Evolutionary conservation across 2,329 filamentous ascomycete genomes (phyloP), one percentile per base, ranked within the genome.

Genomic region (Colletotrichum karsti): DNA sequence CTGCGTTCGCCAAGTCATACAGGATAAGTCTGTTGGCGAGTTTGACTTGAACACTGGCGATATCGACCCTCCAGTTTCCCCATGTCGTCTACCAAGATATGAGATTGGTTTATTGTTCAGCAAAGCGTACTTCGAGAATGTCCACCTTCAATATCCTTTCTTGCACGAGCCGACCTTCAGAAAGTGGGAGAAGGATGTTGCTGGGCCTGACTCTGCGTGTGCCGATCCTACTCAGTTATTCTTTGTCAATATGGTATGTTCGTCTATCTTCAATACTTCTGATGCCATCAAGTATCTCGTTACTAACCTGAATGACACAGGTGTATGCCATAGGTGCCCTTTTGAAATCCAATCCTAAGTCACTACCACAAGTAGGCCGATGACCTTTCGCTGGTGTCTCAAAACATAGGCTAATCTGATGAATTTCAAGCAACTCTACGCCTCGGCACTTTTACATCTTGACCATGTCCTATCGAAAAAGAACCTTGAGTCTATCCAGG

Each of bases 61-160:
- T 18, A 15, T 55, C 20, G 39, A 13, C 20, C 12, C 51, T 0
- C 4, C 48, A 33, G 57, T 59, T 5, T 37, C 59, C 4, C 59
- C 59, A 18, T 63, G 65, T 12, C 44, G 28, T 3, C 5, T 69
- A 9, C 66, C 66, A 4, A 24, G 37, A 0, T 56, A 69, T 44
- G 61, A 48, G 7, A 18, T 58, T 8, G 66, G 30, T 7, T 15
- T 69, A 5, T 37, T 28, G 37, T 59, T 75, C 2, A 73, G 72
- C 41, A 61, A 73, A 42, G 77, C 79, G 1, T 81, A 78, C 63
- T 81, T 81, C 57, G 67, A 76, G 30, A 77, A 79, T 30, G 77
- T 81, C 10, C 79, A 81, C 54, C 69, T 75, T 1, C 79, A 81
- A 56, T 81, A 79, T 57, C 78, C 78, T 0, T 80, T 81, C 58